Percentiles rank a stretch among this genome's conserved stretches.
Conservation (phyloP, 768 basidiomycete species). For the Cubamyces lactineus region DNA sequence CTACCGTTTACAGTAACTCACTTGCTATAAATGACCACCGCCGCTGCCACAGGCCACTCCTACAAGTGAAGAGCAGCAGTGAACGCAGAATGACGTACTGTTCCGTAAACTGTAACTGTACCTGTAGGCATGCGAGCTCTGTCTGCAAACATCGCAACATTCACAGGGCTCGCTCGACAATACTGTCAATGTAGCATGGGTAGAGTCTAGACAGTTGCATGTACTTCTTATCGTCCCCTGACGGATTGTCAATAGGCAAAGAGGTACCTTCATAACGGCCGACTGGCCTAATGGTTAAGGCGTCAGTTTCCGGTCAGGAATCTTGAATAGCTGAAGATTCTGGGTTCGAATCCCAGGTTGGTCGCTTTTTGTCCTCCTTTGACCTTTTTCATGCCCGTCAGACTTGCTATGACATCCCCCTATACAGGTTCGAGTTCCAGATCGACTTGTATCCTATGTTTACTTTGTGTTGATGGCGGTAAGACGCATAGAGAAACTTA, state of each 20-base stretch:
- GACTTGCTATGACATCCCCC: too few relatives aligned
- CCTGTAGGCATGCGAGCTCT: neutral
- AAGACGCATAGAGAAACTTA: too few relatives aligned
- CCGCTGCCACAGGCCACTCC: neutral
- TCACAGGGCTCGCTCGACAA: too few relatives aligned
- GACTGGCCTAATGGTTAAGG: slow-evolving; percentile 68
- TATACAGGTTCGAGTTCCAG: too few relatives aligned
- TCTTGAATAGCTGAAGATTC: slow-evolving; percentile 52
- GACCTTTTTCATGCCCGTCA: neutral
- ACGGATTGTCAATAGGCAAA: too few relatives aligned
- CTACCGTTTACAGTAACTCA: neutral
- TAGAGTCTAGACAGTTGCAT: too few relatives aligned
- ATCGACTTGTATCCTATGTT: neutral
- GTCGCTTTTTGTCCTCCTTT: slow-evolving; percentile 45
- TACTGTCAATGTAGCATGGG: too few relatives aligned
- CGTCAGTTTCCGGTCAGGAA: slow-evolving; percentile 57
- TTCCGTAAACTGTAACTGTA: neutral
- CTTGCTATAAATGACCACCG: neutral
- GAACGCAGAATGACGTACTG: slow-evolving; percentile 14
- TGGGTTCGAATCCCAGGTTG: slow-evolving; percentile 67
- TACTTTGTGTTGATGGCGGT: too few relatives aligned
- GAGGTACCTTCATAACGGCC: slow-evolving; percentile 35
- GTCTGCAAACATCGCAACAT: too few relatives aligned
- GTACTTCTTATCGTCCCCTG: too few relatives aligned
- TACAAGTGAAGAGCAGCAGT: neutral